Evolutionary conservation across 345 rosid genomes (phyloP).

Genomic region (Syzygium aromaticum): DNA sequence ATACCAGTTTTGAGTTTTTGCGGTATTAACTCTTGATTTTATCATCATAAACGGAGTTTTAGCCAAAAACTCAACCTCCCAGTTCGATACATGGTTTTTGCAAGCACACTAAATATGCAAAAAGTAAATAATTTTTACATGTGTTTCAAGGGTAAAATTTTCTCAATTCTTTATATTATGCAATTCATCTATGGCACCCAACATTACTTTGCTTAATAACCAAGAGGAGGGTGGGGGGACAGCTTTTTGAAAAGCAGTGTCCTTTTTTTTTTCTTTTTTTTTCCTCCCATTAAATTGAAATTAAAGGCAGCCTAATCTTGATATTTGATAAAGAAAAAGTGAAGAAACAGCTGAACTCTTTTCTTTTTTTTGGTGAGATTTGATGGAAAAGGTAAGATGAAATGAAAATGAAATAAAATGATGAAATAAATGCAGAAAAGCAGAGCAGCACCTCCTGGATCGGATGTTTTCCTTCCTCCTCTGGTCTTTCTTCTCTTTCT

Average conservation of each 20-base stretch:
- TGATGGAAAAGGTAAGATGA: not conserved
- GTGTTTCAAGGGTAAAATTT: not conserved
- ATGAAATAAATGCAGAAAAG: not conserved
- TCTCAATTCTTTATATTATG: not conserved
- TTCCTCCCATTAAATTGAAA: not conserved
- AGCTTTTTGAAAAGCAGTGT: not conserved
- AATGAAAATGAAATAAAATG: not conserved
- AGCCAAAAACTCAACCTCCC: accelerated
- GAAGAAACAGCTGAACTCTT: not conserved
- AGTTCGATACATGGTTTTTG: not conserved
- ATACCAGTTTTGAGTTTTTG: too few species aligned
- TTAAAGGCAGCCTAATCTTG: not conserved
- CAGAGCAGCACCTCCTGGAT: not conserved
- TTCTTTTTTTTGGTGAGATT: not conserved
- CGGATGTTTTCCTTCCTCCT: not conserved
- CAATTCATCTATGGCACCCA: not conserved
- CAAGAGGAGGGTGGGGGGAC: not conserved
- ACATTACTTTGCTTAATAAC: not conserved
- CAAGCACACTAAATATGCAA: not conserved
- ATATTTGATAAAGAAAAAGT: not conserved
- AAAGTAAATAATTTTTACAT: not conserved
- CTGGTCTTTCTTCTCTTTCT: constrained; percentile 2
- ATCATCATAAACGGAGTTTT: not conserved
- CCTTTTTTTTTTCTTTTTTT: not conserved
- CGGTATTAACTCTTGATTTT: not conserved